Conservation (phyloP, 768 basidiomycete genomes). For the Phlebiopsis flavidoalba region DNA sequence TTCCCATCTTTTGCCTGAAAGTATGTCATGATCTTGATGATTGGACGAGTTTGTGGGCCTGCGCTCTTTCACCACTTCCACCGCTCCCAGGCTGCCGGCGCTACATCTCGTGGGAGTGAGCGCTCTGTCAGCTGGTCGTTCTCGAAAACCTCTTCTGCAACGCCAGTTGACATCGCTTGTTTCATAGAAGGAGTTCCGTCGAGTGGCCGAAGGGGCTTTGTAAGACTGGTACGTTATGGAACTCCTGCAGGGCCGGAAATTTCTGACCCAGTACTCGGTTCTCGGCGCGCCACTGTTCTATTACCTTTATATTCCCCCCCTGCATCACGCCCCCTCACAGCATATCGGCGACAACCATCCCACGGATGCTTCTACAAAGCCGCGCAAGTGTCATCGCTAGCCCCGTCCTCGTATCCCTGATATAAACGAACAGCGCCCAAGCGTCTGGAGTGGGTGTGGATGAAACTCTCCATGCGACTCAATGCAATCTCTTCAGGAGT, state of each 20-base stretch:
- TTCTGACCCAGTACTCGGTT: background rate
- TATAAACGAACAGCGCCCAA: too few relatives aligned
- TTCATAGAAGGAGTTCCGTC: too few relatives aligned
- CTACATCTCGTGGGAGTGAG: background rate
- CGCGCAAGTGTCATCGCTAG: too few relatives aligned
- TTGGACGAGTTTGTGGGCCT: background rate
- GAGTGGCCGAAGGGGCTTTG: background rate
- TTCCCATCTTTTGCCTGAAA: background rate
- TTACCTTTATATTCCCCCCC: background rate
- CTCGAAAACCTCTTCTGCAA: background rate
- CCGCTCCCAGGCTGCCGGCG: background rate
- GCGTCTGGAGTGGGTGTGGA: background rate
- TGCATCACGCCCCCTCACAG: background rate
- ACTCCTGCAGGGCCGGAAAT: background rate
- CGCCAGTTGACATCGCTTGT: background rate
- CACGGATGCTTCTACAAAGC: too few relatives aligned
- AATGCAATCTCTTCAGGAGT: background rate
- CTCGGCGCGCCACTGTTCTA: background rate
- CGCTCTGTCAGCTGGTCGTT: background rate
- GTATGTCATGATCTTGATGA: background rate
- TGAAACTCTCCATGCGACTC: background rate
- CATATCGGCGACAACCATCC: background rate
- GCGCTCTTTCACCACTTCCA: background rate
- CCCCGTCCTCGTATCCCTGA: too few relatives aligned
- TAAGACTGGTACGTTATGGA: background rate